Conservation (phyloP, 768 basidiomycete species). For the Boletellus ananiceps region DNA sequence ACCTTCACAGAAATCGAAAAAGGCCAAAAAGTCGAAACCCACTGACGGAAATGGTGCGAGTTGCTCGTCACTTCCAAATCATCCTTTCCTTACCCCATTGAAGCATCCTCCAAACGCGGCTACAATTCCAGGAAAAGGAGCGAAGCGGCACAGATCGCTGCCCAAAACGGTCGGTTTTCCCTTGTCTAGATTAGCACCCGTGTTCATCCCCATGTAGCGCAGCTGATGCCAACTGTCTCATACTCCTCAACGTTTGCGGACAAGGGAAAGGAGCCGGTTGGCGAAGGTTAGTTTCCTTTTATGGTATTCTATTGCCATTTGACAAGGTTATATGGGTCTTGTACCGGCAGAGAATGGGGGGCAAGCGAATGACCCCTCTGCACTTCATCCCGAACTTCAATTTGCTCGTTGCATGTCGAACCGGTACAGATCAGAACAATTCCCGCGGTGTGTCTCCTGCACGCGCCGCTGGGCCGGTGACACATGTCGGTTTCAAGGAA, state of each 20-base stretch:
- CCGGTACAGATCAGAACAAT: conserved; percentile 64
- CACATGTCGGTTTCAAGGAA: conserved; percentile 83
- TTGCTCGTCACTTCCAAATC: conserved; percentile 1
- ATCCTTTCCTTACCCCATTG: conserved; percentile 12
- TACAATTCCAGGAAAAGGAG: conserved; percentile 69
- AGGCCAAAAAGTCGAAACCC: conserved; percentile 38
- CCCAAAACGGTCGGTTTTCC: conserved; percentile 51
- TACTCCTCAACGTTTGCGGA: conserved; percentile 35
- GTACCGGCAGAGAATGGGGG: conserved; percentile 29
- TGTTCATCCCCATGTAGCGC: conserved; percentile 32
- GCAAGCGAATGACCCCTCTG: conserved; percentile 26
- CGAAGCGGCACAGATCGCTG: conserved; percentile 61
- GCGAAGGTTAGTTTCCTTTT: conserved; percentile 32
- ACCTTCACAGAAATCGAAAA: conserved; percentile 44
- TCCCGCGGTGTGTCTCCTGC: conserved; percentile 80
- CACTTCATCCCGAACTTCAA: conserved; percentile 63
- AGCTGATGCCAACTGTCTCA: conserved; percentile 43
- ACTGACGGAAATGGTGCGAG: conserved; percentile 32
- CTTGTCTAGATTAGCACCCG: conserved; percentile 9
- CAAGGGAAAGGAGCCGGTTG: conserved; percentile 44
- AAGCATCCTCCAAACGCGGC: conserved; percentile 54
- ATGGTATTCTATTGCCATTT: background rate
- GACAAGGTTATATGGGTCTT: conserved; percentile 26
- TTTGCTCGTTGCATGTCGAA: conserved; percentile 83
- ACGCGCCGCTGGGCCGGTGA: conserved; percentile 86